Evolutionary conservation across 192 early-diverging fungal species (phyloP).

Genomic region (Lobosporangium transversale): DNA sequence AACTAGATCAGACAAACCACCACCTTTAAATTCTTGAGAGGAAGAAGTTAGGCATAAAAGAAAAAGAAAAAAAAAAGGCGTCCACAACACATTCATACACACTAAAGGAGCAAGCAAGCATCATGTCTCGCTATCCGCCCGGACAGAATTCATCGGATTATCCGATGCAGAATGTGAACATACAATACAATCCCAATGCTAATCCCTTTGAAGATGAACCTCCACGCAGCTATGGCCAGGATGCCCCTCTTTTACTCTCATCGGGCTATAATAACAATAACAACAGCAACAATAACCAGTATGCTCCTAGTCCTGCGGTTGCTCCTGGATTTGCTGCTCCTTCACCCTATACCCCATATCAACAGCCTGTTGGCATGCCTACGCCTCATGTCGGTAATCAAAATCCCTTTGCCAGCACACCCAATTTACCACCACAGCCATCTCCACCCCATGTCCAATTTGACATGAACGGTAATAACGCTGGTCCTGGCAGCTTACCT

Average conservation of each 20-base stretch:
- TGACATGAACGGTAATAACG: constrained; percentile 20
- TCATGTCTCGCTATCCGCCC: constrained; percentile 45
- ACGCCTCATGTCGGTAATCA: constrained; percentile 27
- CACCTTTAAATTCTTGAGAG: not conserved
- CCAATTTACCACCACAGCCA: constrained; percentile 17
- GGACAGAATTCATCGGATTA: constrained; percentile 45
- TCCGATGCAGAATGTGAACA: constrained; percentile 53
- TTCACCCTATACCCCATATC: constrained; percentile 52
- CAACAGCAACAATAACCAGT: constrained; percentile 12
- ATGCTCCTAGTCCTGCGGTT: constrained; percentile 43
- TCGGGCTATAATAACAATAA: constrained; percentile 35
- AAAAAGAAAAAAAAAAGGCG: no score
- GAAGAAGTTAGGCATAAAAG: no score
- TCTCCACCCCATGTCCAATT: constrained; percentile 40
- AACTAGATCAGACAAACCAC: not conserved
- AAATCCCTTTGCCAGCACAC: constrained; percentile 43
- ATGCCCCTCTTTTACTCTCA: constrained; percentile 44
- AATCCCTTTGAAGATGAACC: constrained; percentile 53
- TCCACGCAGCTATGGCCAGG: constrained; percentile 30
- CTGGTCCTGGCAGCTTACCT: constrained; percentile 7
- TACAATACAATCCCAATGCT: constrained; percentile 47
- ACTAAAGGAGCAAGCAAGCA: no score
- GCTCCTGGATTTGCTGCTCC: constrained; percentile 33
- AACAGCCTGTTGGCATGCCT: constrained; percentile 34
- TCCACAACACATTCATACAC: no score